phyloP scores from a whole-genome alignment of 441 rosid species.

The Populus hybrid region DNA sequence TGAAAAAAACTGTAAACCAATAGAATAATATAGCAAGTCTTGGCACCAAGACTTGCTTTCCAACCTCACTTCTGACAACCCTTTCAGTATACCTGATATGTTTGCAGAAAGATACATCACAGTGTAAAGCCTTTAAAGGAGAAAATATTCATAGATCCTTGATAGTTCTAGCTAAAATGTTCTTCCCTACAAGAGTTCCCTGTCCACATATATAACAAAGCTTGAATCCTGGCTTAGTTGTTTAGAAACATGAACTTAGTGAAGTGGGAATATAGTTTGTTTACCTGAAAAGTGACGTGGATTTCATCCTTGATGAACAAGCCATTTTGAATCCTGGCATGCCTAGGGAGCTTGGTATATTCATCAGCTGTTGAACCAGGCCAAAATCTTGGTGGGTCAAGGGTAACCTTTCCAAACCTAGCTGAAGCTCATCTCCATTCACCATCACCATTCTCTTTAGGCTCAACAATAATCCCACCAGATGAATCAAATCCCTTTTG shows the following conservation, averaged over 20 bases:
- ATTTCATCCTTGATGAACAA: constrained; percentile 65
- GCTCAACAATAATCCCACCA: constrained; percentile 60
- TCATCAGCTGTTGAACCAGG: constrained; percentile 38
- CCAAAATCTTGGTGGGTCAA: constrained; percentile 59
- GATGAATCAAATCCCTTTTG: constrained; percentile 58
- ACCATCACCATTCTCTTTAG: constrained; percentile 36
- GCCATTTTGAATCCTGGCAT: constrained; percentile 95
- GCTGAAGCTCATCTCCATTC: constrained; percentile 60
- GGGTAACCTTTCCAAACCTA: constrained; percentile 56
- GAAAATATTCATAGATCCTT: not conserved
- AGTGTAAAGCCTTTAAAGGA: not conserved
- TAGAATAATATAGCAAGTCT: too few species aligned
- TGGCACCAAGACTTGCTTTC: too few species aligned
- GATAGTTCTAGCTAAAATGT: too few species aligned
- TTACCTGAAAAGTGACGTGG: constrained; percentile 57
- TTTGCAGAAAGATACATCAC: not conserved
- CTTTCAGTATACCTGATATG: too few species aligned
- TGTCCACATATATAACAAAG: too few species aligned
- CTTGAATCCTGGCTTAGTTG: too few species aligned
- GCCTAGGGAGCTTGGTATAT: constrained; percentile 61
- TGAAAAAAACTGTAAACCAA: too few species aligned
- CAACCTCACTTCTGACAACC: too few species aligned
- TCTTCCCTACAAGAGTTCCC: too few species aligned
- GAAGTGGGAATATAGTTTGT: too few species aligned
- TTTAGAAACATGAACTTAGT: too few species aligned